Evolutionary conservation across 768 basidiomycete genomes (phyloP), one percentile per base, ranked within the genome.

Genomic region (Suillus placidus): DNA sequence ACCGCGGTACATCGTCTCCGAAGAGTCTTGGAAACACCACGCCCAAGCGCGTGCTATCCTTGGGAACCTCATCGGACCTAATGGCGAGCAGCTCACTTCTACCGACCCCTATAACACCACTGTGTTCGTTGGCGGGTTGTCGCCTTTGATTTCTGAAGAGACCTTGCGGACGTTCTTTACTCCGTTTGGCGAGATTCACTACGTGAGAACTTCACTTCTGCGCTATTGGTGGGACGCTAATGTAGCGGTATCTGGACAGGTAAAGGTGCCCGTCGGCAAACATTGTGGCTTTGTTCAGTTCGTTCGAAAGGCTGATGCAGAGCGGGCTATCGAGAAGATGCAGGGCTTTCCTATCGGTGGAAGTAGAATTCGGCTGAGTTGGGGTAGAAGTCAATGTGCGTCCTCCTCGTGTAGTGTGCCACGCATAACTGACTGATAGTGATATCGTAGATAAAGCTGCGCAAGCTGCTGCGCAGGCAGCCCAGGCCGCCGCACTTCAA

Each of bases 211-310:
- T 58, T 55, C 37, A 20, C 64, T 37, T 66, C 66, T 57, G 34
- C n/a, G 26, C 62, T 47, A 23, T 65, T 58, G 52, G 54, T 57
- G 18, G 56, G 42, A 14, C n/a, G 6, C 37, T 72, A 20, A 62
- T 37, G 34, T 49, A 71, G 66, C 37, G 32, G 26, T 64, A 56
- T 55, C 43, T 47, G 47, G 67, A 52, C 69, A 94, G 93, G 95
- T 97, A 73, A 97, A 96, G 78, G 95, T 97, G n/a, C 95, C 95
- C 13, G 90, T 93, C 52, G 94, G 94, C 60, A 97, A 97, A 73
- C 93, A 95, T 69, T 97, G 95, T 71, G 95, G 95, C 1, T 97
- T 97, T 72, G 95, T 97, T 54, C 95, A 97, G 78, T 97, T 94
- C 71, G 92, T 97, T 34, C 86, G 89, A 69, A 95, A 97, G 77